phyloP scores from a whole-genome alignment of 2,329 filamentous ascomycete genomes.

The Neoarthrinium moseri region DNA sequence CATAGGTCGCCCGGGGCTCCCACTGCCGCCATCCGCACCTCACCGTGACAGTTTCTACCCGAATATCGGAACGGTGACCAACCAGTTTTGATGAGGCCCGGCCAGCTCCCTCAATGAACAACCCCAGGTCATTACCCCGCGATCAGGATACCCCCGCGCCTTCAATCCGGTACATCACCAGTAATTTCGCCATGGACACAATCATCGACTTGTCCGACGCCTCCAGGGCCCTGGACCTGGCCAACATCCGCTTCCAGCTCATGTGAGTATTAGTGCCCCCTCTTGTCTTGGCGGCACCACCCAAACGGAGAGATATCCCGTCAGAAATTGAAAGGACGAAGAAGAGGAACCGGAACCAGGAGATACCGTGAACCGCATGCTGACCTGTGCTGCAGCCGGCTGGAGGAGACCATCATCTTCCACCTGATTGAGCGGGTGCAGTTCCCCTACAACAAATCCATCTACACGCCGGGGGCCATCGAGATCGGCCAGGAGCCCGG shows the following conservation, averaged over 20 bases:
- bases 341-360: slow-evolving; percentile 9
- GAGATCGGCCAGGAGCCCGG: slow-evolving; percentile 51
- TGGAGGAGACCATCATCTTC: slow-evolving; percentile 97
- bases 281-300: background rate
- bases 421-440: slow-evolving; percentile 97
- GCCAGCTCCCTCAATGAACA: too few relatives aligned
- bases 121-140: background rate
- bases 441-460: slow-evolving; percentile 86
- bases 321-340: too few relatives aligned
- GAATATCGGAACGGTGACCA: too few relatives aligned
- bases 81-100: too few relatives aligned
- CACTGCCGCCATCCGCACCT: too few relatives aligned
- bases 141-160: background rate
- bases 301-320: background rate
- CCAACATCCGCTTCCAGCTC: slow-evolving; percentile 89
- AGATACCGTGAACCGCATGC: background rate
- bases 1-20: too few relatives aligned
- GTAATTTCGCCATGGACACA: slow-evolving; percentile 79
- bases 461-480: slow-evolving; percentile 81
- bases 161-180: too few relatives aligned
- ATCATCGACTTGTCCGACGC: slow-evolving; percentile 85
- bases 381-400: slow-evolving; percentile 58
- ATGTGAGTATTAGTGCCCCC: slow-evolving; percentile 60
- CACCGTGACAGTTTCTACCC: too few relatives aligned
- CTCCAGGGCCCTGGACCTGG: slow-evolving; percentile 81